Base-by-base conservation (phyloP, 371 early-diverging fungal genomes). In the Capillidium heterosporum region DNA sequence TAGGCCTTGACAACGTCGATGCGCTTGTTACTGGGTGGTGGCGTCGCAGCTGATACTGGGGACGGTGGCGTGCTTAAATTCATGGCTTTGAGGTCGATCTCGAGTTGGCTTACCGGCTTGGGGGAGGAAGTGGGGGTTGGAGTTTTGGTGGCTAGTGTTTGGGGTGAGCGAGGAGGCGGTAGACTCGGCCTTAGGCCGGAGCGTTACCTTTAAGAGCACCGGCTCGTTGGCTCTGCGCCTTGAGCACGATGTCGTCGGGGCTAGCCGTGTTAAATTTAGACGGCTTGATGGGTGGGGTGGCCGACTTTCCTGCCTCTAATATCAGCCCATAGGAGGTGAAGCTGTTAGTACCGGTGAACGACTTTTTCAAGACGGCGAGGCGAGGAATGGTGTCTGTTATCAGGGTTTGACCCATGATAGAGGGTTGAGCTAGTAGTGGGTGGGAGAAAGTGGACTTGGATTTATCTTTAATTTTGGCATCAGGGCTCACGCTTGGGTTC, bases 221-320 rank as follows among this genome's bases (percentile, higher is more conserved):
- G 48, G 19, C 11, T 24, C 13, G 5, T 24, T 73, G 65, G 48
- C 68, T 68, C 58, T 82, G 82, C 3, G 80, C 75, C 11, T 77
- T 61, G 10, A 80, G 65, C 1, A 85, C 86, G 32, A 75, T 58
- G 69, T 91, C 89, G 66, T 89, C 89, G 17, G 90, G 90, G 57
- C 89, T 88, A 13, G 87, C 87, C 32, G 71, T 62, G 59, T 82
- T 74, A 66, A 91, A 89, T 8, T 61, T 48, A 66, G 88, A 89
- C 2, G 71, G 58, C 43, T 60, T 56, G 29, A 44, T 24, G 24
- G 46, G 24, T n/a, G n/a, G 21, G 39, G 21, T 52, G n/a, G 53
- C 31, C n/a, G 39, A 26, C 13, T 35, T 35, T 7, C 35, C 35
- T 13, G 35, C 7, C n/a, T 44, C 53, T 52, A 39, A 8, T 27